Evolutionary conservation across 2,329 filamentous ascomycete genomes (phyloP), one percentile per base, ranked within the genome.

Genomic region (Aquanectria penicillioides): DNA sequence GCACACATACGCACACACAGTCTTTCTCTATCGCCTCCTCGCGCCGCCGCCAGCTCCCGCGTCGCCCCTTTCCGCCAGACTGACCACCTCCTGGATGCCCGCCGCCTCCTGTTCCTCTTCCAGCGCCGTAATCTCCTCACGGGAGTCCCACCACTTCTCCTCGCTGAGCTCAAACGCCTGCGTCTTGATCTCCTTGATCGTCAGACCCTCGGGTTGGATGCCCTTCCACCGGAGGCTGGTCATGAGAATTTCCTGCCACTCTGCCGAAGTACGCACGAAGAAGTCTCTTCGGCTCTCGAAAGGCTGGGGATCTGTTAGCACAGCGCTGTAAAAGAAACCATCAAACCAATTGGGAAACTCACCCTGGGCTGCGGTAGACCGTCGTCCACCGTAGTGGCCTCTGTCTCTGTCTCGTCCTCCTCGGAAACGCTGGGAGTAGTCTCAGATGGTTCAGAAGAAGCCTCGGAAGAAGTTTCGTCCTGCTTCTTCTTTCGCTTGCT

Each of bases 141-240:
- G 86, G 73, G 90, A 93, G 81, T 97, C 95, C 95, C 95, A 99
- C 95, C 95, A 99, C 75, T 97, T 97, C 78, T 94, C 91, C 77
- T 99, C 95, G 34, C 94, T 94, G 64, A 93, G 84, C 72, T 93
- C 90, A 74, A 97, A 99, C 1, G 93, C 95, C 73, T 88, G 89
- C 70, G 94, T 90, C 75, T 97, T 93, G 70, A 98, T 88, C 80
- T 98, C 95, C 81, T 99, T 99, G 71, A 96, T 81, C 0, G 87
- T 83, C 64, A 92, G 83, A 34, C 87, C 83, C 74, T 91, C 90
- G 3, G 86, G 84, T 64, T 88, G 85, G 38, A 87, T 80, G 28
- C 86, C 86, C 74, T 88, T 89, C 79, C 86, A 88, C 61, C 88
- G 86, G 57, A 95, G 78, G 64, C 85, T 89, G 2, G 90, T 89